Evolutionary conservation across 2,329 filamentous ascomycete species (phyloP).

Genomic region (Ophiostoma populinum): DNA sequence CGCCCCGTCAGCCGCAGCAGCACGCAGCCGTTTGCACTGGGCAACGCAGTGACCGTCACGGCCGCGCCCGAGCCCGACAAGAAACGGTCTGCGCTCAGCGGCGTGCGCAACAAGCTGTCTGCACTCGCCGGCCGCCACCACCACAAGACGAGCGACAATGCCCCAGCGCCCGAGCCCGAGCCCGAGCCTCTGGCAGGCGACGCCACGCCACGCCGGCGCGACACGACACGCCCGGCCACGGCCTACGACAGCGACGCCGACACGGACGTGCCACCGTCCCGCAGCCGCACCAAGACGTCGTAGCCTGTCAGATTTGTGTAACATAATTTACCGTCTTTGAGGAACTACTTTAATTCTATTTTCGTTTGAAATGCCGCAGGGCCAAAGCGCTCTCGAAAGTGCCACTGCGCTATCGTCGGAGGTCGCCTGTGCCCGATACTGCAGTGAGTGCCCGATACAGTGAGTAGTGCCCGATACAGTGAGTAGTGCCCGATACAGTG

Average conservation of each 20-base stretch:
- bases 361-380: background rate
- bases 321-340: no score
- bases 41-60: no score
- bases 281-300: no score
- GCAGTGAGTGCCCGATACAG: no score
- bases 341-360: background rate
- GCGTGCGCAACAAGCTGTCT: slow-evolving; percentile 13
- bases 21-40: slow-evolving; percentile 2
- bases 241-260: slow-evolving; percentile 1
- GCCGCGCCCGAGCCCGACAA: slow-evolving; percentile 7
- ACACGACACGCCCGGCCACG: background rate
- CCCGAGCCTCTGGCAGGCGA: background rate
- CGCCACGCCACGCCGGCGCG: slow-evolving; percentile 6
- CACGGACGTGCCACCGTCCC: slow-evolving; percentile 10
- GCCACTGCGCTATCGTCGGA: no score
- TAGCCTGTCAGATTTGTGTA: background rate
- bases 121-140: slow-evolving; percentile 11
- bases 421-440: no score
- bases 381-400: no score
- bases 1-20: slow-evolving; percentile 11
- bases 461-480: no score
- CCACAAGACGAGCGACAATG: no score
- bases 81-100: slow-evolving; percentile 9
- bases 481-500: no score
- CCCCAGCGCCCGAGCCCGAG: no score